These are phyloP conservation scores for Macrolepiota dolichaula DNA, from an alignment of 768 basidiomycete genomes.

Conservation along the genomic window DNA sequence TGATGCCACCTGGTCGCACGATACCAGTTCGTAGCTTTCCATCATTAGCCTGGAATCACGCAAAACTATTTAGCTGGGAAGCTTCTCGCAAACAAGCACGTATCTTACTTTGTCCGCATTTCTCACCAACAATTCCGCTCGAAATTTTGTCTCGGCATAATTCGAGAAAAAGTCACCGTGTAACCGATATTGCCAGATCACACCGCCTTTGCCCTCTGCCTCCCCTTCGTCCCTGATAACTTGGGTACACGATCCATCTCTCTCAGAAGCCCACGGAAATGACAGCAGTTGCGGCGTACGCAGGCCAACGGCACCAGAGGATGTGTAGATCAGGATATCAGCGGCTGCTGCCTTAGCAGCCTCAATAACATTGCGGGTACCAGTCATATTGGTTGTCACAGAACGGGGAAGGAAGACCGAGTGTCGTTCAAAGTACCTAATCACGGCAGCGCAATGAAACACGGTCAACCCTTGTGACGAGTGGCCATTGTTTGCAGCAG, in stretches of 20 bases:
- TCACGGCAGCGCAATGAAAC: not conserved
- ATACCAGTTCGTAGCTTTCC: not conserved
- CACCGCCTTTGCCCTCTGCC: not conserved
- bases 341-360: not conserved
- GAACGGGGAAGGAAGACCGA: not conserved
- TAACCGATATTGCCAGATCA: not conserved
- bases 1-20: not conserved
- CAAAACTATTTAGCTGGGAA: not conserved
- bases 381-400: not conserved
- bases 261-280: not conserved
- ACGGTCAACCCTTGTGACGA: not conserved
- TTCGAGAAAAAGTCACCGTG: not conserved
- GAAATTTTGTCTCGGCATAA: constrained; percentile 2
- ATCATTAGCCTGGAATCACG: not conserved
- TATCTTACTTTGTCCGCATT: not conserved
- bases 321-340: not conserved
- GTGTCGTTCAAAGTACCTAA: constrained; percentile 1
- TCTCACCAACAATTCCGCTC: not conserved
- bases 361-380: not conserved
- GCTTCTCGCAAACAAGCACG: not conserved
- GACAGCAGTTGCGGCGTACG: not conserved
- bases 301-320: not conserved
- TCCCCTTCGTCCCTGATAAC: not conserved
- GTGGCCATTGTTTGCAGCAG: not conserved
- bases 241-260: not conserved